A percentile compares a stretch with the other conserved stretches of the same genome.
Evolutionary conservation across 2,329 filamentous ascomycete species (phyloP).

Genomic region (Seiridium unicorne): DNA sequence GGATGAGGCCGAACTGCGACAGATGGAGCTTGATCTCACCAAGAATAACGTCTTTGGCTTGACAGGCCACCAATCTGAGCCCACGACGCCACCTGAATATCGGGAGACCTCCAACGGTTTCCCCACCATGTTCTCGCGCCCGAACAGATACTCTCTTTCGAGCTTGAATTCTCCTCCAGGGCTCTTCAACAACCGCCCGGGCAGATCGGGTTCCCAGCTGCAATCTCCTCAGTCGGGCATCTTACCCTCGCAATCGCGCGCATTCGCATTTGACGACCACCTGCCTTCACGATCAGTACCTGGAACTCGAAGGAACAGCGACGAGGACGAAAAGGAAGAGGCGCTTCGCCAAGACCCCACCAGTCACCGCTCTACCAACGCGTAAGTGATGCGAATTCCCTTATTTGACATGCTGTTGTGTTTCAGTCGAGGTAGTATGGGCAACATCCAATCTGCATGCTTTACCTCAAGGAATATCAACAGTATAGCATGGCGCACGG

Average conservation of each 20-base stretch:
- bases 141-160: conserved; percentile 85
- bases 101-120: conserved; percentile 71
- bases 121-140: conserved; percentile 75
- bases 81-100: conserved; percentile 93
- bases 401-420: conserved; percentile 4
- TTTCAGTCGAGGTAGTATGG: neutral
- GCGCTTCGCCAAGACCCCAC: conserved; percentile 68
- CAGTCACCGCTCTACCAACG: conserved; percentile 70
- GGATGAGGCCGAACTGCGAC: conserved; percentile 79
- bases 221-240: conserved; percentile 72
- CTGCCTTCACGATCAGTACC: conserved; percentile 84
- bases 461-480: too few species aligned
- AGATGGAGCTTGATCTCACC: conserved; percentile 77
- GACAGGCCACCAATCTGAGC: conserved; percentile 83
- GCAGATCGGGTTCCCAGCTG: conserved; percentile 75
- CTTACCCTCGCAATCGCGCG: conserved; percentile 38
- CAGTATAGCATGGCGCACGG: too few species aligned
- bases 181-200: conserved; percentile 65
- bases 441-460: too few species aligned
- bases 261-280: conserved; percentile 60
- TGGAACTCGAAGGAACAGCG: conserved; percentile 83
- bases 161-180: conserved; percentile 82
- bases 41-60: conserved; percentile 48
- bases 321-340: conserved; percentile 84
- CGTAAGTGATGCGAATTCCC: conserved; percentile 58